Base-by-base conservation (phyloP, 192 early-diverging fungal genomes). In the Coemansia aciculifera region DNA sequence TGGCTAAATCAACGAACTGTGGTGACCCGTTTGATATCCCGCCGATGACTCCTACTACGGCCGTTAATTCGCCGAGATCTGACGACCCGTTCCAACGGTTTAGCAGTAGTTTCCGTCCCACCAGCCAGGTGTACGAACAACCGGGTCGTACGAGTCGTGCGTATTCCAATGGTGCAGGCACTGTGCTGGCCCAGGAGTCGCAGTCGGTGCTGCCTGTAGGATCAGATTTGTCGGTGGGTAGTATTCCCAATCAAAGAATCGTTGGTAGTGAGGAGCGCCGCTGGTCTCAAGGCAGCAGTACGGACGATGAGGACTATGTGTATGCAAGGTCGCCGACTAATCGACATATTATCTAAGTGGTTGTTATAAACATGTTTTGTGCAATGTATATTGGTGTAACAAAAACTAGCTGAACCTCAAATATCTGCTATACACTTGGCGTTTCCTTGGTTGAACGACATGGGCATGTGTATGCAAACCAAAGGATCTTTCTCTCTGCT, bases 1-100 rank as follows among this genome's bases (percentile, higher is more conserved):
- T 32, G 36, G 15, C n/a, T 4, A 60, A 60, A 19, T 11, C 3
- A 17, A 4, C n/a, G 0, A 49, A 59, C 46, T 63, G 43, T 17
- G 52, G 23, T 6, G 77, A 79, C 62, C 77, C 77, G 0, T 79
- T 79, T 51, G 72, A 79, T 37, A 79, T 79, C 21, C 72, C 72
- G 39, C 68, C 72, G 11, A 42, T 59, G 12, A 66, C 62, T 39
- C 69, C 69, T 0, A 64, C 69, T 13, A 71, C 69, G 1, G 62
- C 62, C 1, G 69, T 71, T 15, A 71, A 64, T 44, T 71, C 69
- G 32, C 69, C 69, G 11, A 44, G 38, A 39, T 56, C 52, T 2
- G 34, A 59, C 1, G 69, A 71, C 23, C 69, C 69, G 2, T 71
- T 71, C 37, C 43, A 63, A 10, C 42, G 46, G 5, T 63, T 69